Conservation (phyloP, 208 protist species). For the Leishmania braziliensis region DNA sequence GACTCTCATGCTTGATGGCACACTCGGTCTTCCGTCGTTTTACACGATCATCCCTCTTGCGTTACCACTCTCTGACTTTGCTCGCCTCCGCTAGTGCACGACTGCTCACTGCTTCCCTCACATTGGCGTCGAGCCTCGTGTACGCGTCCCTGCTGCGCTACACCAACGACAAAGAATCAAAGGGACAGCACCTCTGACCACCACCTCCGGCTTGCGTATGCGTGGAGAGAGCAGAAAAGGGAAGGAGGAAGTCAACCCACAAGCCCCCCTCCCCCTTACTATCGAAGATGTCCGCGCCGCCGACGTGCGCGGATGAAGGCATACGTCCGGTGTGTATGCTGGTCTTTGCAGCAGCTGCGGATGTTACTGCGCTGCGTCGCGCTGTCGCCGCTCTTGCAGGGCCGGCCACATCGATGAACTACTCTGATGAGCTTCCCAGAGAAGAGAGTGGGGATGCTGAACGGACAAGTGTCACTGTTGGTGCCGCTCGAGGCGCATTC, state of each 20-base stretch:
- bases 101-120: neutral
- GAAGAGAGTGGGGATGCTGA: neutral
- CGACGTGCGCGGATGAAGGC: neutral
- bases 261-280: neutral
- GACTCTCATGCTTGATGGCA: neutral
- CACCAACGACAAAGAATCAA: neutral
- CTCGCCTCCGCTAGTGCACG: neutral
- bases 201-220: neutral
- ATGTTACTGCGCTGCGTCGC: conserved; percentile 4
- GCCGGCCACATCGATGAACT: neutral
- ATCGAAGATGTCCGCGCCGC: neutral
- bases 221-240: neutral
- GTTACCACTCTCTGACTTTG: neutral
- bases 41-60: neutral
- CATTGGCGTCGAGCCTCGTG: neutral
- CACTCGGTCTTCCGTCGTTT: neutral
- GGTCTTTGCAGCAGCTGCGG: conserved; percentile 10
- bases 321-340: conserved; percentile 11
- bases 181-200: neutral
- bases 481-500: neutral
- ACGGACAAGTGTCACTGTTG: neutral
- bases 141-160: neutral
- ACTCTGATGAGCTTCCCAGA: neutral
- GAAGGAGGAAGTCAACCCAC: neutral
- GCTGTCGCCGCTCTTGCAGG: neutral